Evolutionary conservation across 2,329 filamentous ascomycete genomes (phyloP).

Genomic region (Fusarium lyarnte): DNA sequence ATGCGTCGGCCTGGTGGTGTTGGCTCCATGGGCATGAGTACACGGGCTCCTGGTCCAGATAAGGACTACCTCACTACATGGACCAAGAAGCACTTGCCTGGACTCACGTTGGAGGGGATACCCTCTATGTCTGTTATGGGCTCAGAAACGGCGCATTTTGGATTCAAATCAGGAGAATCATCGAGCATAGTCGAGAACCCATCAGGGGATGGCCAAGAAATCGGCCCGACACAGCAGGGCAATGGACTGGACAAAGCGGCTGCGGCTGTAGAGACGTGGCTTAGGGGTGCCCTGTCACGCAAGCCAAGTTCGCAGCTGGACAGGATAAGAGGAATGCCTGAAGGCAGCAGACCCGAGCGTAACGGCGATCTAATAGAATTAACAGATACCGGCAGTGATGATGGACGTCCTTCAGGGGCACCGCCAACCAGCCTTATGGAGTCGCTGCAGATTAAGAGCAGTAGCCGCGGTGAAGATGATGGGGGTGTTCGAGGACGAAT

Average conservation of each 20-base stretch:
- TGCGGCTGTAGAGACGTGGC: slow-evolving; percentile 88
- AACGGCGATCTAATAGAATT: slow-evolving; percentile 77
- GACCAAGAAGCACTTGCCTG: slow-evolving; percentile 84
- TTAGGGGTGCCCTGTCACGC: slow-evolving; percentile 81
- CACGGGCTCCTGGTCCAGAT: slow-evolving; percentile 81
- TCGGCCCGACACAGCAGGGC: slow-evolving; percentile 56
- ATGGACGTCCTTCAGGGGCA: slow-evolving; percentile 51
- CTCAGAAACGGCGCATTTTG: slow-evolving; percentile 67
- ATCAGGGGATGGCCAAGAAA: slow-evolving; percentile 59
- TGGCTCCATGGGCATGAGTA: slow-evolving; percentile 78
- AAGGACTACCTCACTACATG: slow-evolving; percentile 86
- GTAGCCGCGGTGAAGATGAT: slow-evolving; percentile 52
- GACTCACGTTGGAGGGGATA: slow-evolving; percentile 74
- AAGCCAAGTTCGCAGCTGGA: slow-evolving; percentile 62
- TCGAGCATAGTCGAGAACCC: slow-evolving; percentile 62
- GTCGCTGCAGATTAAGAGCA: slow-evolving; percentile 45
- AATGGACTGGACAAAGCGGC: slow-evolving; percentile 81
- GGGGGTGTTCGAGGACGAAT: slow-evolving; percentile 52
- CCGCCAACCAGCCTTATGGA: slow-evolving; percentile 45
- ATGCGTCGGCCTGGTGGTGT: slow-evolving; percentile 89
- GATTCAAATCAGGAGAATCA: slow-evolving; percentile 55
- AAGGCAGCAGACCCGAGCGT: slow-evolving; percentile 48
- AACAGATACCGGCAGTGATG: slow-evolving; percentile 68
- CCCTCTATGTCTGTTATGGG: slow-evolving; percentile 74
- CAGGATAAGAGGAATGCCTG: slow-evolving; percentile 51